These are phyloP conservation scores for Penicillium alfredii DNA, from an alignment of 495 filamentous ascomycete species.

Conservation along the genomic window DNA sequence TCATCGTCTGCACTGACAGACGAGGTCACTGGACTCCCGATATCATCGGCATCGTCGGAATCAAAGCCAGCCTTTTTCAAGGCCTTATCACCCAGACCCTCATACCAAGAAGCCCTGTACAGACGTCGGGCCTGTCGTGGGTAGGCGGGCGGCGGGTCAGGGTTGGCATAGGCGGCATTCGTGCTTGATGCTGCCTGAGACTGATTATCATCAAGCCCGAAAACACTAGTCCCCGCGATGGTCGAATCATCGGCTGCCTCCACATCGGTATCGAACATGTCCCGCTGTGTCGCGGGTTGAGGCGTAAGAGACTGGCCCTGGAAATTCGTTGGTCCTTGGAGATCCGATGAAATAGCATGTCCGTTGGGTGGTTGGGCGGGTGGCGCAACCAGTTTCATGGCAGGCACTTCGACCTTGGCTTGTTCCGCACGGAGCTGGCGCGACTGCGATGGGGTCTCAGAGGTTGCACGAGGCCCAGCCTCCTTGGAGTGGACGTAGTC, in stretches of 20 bases:
- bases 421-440: constrained; percentile 34
- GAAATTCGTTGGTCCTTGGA: constrained; percentile 14
- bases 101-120: constrained; percentile 33
- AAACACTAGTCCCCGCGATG: constrained; percentile 37
- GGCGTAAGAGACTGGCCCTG: constrained; percentile 8
- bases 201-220: constrained; percentile 30
- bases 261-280: constrained; percentile 43
- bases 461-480: constrained; percentile 25
- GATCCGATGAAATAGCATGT: constrained; percentile 9
- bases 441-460: constrained; percentile 20
- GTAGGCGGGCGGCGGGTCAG: constrained; percentile 20
- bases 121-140: constrained; percentile 22
- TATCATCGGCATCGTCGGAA: constrained; percentile 29
- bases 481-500: constrained; percentile 42
- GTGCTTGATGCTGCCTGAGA: constrained; percentile 20
- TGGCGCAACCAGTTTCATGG: constrained; percentile 17
- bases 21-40: constrained; percentile 30
- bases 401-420: constrained; percentile 31
- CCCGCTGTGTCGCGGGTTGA: constrained; percentile 22
- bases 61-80: constrained; percentile 35
- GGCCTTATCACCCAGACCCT: constrained; percentile 30
- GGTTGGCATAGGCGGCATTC: constrained; percentile 14
- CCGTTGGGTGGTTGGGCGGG: too few relatives aligned
- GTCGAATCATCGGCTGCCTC: constrained; percentile 45
- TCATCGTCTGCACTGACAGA: constrained; percentile 33